phyloP scores from a whole-genome alignment of 768 basidiomycete genomes.

The Mycena floridula region DNA sequence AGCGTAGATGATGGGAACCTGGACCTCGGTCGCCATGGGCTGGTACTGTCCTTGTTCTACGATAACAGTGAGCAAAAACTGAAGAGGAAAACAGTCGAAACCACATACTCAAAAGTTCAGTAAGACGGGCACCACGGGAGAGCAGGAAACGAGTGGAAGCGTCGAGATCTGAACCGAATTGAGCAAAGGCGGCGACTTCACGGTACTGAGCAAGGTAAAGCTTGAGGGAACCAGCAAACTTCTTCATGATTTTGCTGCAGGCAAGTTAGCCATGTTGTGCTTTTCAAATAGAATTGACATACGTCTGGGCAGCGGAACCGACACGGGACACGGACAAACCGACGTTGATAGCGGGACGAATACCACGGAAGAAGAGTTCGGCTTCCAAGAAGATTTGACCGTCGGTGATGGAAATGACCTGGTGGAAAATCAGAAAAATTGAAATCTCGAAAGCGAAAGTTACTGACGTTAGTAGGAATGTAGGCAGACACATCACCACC shows the following conservation, averaged over 20 bases:
- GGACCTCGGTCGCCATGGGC: constrained; percentile 89
- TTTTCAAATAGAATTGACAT: constrained; percentile 24
- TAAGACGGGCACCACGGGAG: constrained; percentile 95
- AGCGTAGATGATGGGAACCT: constrained; percentile 98
- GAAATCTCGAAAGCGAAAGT: not conserved
- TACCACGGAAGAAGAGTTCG: constrained; percentile 99
- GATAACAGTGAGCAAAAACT: constrained; percentile 9
- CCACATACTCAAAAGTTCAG: constrained; percentile 83
- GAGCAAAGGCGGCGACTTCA: constrained; percentile 99
- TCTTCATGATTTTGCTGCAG: constrained; percentile 96
- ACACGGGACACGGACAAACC: constrained; percentile 99
- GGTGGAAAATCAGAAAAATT: constrained; percentile 8
- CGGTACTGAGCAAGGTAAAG: constrained; percentile 99
- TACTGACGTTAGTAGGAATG: constrained; percentile 83
- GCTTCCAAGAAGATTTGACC: constrained; percentile 99
- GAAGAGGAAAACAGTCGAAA: not conserved
- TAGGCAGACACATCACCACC: constrained; percentile 99
- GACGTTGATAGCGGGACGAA: constrained; percentile 99
- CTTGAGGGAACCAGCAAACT: constrained; percentile 99
- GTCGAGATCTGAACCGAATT: constrained; percentile 99
- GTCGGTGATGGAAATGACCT: constrained; percentile 99
- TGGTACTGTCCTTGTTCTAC: constrained; percentile 98
- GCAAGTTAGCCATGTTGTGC: constrained; percentile 3
- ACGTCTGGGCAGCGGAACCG: constrained; percentile 99
- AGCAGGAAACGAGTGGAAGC: constrained; percentile 99